These are phyloP conservation scores for Wallacemonas collosoma DNA, from an alignment of 208 protist genomes.

Conservation along the genomic window DNA sequence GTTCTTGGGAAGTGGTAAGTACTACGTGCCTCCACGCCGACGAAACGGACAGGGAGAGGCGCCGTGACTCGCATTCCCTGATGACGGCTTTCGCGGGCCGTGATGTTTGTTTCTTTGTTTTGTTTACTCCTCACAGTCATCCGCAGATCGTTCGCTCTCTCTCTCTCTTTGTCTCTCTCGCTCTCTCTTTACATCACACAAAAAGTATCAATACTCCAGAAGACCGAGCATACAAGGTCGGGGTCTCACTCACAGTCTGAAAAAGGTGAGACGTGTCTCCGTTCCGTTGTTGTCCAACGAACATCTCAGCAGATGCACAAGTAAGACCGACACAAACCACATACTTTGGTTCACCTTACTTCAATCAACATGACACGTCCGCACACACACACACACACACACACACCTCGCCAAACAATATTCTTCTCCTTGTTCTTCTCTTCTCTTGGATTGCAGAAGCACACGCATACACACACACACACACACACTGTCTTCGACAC, in stretches of 20 bases:
- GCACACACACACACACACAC: neutral
- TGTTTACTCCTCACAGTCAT: slow-evolving; percentile 13
- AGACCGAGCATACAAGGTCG: neutral
- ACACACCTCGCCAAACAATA: neutral
- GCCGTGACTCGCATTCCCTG: neutral
- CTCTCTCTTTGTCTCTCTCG: neutral
- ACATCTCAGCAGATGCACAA: no score
- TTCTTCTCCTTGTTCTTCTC: no score
- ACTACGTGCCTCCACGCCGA: slow-evolving; percentile 34
- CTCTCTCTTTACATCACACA: slow-evolving; percentile 11
- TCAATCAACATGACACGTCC: neutral
- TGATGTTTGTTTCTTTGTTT: slow-evolving; percentile 5
- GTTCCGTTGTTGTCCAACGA: no score
- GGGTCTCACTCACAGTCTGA: no score
- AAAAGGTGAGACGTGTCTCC: no score
- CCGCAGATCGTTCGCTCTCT: neutral
- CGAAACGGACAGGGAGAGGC: slow-evolving; percentile 1
- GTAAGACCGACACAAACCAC: no score
- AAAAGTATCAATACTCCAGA: neutral
- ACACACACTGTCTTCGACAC: no score
- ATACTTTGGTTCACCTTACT: neutral
- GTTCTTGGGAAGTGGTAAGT: slow-evolving; percentile 47
- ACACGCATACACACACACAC: neutral
- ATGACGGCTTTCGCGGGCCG: no score
- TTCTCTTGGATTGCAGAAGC: neutral